phyloP scores from a whole-genome alignment of 148 eudicot species.

The Vaccinium darrowii region DNA sequence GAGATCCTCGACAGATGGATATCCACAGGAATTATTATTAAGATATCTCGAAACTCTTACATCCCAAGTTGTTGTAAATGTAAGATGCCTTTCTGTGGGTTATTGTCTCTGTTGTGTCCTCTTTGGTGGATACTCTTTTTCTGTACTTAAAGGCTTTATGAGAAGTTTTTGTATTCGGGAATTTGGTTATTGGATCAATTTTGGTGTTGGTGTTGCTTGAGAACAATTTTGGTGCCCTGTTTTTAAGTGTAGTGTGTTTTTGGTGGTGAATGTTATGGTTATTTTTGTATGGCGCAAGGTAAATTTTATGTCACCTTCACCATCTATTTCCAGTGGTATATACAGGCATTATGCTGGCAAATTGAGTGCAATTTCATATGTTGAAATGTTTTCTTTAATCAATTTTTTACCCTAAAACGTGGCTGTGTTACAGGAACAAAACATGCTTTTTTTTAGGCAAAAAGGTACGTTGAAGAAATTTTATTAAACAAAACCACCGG shows the following conservation, averaged over 20 bases:
- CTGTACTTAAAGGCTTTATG: background rate
- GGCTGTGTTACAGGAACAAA: too few species aligned
- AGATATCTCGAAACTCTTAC: background rate
- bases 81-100: conserved; percentile 27
- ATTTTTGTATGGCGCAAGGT: too few species aligned
- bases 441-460: too few species aligned
- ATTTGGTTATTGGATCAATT: conserved; percentile 12
- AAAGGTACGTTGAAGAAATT: too few species aligned
- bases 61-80: conserved; percentile 39
- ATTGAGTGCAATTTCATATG: too few species aligned
- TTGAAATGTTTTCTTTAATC: too few species aligned
- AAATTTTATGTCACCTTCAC: too few species aligned
- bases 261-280: background rate
- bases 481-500: too few species aligned
- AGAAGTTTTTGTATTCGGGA: background rate
- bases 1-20: conserved; percentile 15
- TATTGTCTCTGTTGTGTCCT: background rate
- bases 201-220: background rate
- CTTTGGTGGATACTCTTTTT: background rate
- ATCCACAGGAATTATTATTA: conserved; percentile 29
- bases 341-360: too few species aligned
- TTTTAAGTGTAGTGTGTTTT: background rate
- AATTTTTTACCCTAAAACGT: too few species aligned
- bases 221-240: conserved; percentile 11
- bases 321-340: too few species aligned